phyloP scores from a whole-genome alignment of 1,284 basidiomycete species.

The Irpex lacteus region DNA sequence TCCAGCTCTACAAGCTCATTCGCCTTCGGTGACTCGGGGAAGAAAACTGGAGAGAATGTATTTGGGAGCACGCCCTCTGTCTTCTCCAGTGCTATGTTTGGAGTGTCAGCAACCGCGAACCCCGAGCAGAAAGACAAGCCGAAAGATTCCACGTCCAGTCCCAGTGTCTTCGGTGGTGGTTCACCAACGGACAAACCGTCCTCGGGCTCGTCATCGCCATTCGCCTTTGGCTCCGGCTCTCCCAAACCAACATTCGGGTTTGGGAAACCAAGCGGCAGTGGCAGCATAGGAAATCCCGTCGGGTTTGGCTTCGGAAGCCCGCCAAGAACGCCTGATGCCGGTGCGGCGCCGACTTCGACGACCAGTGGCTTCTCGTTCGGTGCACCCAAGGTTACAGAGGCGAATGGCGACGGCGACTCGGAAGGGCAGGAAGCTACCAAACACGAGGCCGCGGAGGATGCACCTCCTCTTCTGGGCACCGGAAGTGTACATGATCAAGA shows the following conservation, averaged over 20 bases:
- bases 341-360: constrained; percentile 19
- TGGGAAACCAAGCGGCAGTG: constrained; percentile 10
- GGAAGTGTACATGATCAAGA: constrained; percentile 56
- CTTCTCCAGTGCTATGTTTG: constrained; percentile 12
- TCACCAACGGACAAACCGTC: constrained; percentile 3
- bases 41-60: neutral
- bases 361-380: constrained; percentile 30
- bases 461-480: constrained; percentile 32
- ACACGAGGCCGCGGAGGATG: constrained; percentile 33
- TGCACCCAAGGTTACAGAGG: constrained; percentile 20
- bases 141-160: constrained; percentile 11
- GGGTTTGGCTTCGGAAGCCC: constrained; percentile 50
- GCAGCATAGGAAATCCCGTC: constrained; percentile 44
- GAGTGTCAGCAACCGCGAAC: constrained; percentile 3
- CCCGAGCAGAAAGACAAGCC: constrained; percentile 15
- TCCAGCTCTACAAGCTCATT: constrained; percentile 14
- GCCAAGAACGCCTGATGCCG: constrained; percentile 29
- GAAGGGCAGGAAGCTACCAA: constrained; percentile 12
- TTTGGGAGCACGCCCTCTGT: constrained; percentile 6
- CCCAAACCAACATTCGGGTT: constrained; percentile 21
- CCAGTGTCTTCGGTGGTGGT: constrained; percentile 17
- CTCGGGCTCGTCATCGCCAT: constrained; percentile 7
- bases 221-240: constrained; percentile 12
- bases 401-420: constrained; percentile 17
- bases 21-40: neutral